Evolutionary conservation across 805 yeast species (phyloP).

Genomic region (Pichia paraexigua): DNA sequence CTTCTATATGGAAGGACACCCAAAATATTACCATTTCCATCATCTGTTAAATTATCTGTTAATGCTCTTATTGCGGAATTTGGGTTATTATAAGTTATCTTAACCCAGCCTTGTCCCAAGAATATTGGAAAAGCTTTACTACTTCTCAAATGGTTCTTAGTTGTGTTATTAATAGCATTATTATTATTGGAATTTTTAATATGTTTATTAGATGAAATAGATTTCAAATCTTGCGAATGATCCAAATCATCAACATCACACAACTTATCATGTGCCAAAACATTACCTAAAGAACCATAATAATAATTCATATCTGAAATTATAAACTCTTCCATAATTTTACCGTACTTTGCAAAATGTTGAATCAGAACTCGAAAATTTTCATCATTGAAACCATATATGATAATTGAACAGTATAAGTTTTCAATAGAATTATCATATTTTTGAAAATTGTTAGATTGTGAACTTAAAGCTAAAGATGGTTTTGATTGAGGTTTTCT

Average conservation of each 20-base stretch:
- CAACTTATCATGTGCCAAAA: neutral
- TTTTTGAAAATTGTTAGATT: neutral
- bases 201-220: neutral
- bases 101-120: slow-evolving; percentile 88
- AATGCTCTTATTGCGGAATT: slow-evolving; percentile 76
- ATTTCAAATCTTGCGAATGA: neutral
- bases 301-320: slow-evolving; percentile 1
- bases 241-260: neutral
- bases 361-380: slow-evolving; percentile 58
- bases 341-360: slow-evolving; percentile 13
- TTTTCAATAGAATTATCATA: neutral
- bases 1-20: slow-evolving; percentile 64
- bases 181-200: neutral
- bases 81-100: slow-evolving; percentile 70
- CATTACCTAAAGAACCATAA: slow-evolving; percentile 3
- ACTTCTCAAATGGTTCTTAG: neutral
- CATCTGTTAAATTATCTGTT: slow-evolving; percentile 64
- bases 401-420: slow-evolving; percentile 61
- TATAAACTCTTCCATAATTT: slow-evolving; percentile 11
- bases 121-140: slow-evolving; percentile 49
- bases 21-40: slow-evolving; percentile 40
- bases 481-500: neutral
- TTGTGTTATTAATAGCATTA: neutral
- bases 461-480: neutral
- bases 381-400: slow-evolving; percentile 83